A percentile compares a stretch with the other conserved stretches of the same genome.
phyloP scores from a whole-genome alignment of 2,329 filamentous ascomycete genomes.

The Diaporthe eres region DNA sequence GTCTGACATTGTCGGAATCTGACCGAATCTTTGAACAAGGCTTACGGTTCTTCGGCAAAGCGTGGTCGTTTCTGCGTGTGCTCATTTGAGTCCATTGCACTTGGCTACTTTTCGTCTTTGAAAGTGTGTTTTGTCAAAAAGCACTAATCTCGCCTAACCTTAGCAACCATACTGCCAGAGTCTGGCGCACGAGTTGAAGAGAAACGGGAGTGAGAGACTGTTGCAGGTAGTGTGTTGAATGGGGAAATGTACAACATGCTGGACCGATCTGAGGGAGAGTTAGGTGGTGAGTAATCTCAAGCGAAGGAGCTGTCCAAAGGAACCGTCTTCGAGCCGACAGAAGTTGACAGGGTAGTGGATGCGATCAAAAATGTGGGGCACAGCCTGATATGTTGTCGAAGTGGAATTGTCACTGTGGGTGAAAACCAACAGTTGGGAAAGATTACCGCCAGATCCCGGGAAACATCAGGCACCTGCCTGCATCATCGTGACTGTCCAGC shows the following conservation, averaged over 20 bases:
- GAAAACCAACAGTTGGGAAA: background rate
- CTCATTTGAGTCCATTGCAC: too few species aligned
- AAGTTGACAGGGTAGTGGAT: background rate
- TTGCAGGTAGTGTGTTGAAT: too few species aligned
- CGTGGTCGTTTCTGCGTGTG: too few species aligned
- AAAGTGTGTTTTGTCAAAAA: background rate
- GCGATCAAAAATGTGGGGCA: background rate
- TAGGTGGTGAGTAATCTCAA: too few species aligned
- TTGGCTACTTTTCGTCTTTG: background rate
- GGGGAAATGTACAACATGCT: too few species aligned
- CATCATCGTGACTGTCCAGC: background rate
- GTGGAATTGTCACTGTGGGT: background rate
- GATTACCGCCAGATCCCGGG: background rate
- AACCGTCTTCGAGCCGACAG: background rate
- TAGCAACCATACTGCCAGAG: background rate
- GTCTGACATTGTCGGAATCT: too few species aligned
- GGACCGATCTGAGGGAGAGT: too few species aligned
- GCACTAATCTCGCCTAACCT: fast-evolving
- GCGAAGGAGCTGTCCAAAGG: background rate
- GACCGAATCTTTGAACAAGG: too few species aligned
- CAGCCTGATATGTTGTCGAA: background rate
- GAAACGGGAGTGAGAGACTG: background rate
- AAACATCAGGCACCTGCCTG: too few species aligned
- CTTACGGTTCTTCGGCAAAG: too few species aligned
- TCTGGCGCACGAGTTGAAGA: background rate